phyloP scores from a whole-genome alignment of 345 rosid genomes.

The Cardamine occulta region DNA sequence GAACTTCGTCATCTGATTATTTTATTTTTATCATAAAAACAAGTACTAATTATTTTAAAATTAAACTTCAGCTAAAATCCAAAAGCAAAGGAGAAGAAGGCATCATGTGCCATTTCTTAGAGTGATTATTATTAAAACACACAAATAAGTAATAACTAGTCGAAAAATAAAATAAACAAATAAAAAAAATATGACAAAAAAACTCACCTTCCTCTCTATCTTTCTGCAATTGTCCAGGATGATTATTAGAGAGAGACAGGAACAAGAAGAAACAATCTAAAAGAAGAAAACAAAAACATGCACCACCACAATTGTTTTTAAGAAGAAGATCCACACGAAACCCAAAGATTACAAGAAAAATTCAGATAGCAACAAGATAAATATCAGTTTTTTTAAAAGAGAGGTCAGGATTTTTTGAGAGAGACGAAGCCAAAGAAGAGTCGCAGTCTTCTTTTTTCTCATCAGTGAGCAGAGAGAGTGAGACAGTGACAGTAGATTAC shows the following conservation, averaged over 20 bases:
- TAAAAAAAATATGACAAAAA: background rate
- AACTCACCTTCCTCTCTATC: constrained; percentile 38
- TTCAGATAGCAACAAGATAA: constrained; percentile 12
- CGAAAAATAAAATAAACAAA: background rate
- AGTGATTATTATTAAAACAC: constrained; percentile 28
- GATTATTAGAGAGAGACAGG: constrained; percentile 46
- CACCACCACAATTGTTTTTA: constrained; percentile 5
- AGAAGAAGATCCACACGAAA: constrained; percentile 29
- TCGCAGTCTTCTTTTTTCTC: constrained; percentile 27
- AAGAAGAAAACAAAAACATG: constrained; percentile 31
- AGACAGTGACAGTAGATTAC: constrained; percentile 29
- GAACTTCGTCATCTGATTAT: constrained; percentile 32
- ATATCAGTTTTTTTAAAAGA: constrained; percentile 24
- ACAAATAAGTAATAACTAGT: background rate
- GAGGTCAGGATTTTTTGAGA: background rate
- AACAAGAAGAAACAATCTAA: constrained; percentile 40
- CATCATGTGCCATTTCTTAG: constrained; percentile 44
- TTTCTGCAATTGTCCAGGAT: constrained; percentile 43
- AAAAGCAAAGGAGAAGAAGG: constrained; percentile 44
- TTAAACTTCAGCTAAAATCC: constrained; percentile 34
- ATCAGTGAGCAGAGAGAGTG: constrained; percentile 10
- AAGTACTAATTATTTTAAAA: background rate
- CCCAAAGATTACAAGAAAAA: background rate
- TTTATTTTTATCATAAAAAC: too few species aligned
- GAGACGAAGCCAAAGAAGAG: constrained; percentile 27